A percentile compares a stretch with the other conserved stretches of the same genome.
These are phyloP conservation scores for Entomortierella lignicola DNA, from an alignment of 192 early-diverging fungal genomes.

Conservation along the genomic window DNA sequence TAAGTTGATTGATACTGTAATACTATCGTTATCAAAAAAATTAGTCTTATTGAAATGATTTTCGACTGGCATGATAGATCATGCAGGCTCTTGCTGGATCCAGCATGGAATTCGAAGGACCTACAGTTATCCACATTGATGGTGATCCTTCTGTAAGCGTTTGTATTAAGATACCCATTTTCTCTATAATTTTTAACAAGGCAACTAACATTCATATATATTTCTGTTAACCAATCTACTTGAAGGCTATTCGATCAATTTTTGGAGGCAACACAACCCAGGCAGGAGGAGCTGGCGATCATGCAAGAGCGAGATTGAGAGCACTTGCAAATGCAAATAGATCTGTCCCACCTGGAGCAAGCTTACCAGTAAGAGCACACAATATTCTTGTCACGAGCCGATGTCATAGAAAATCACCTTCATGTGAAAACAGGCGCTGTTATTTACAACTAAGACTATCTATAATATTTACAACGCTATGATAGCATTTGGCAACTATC, in stretches of 20 bases:
- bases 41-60: background rate
- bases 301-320: slow-evolving; percentile 22
- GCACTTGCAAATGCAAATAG: slow-evolving; percentile 5
- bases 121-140: slow-evolving; percentile 20
- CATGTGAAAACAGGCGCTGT: slow-evolving; percentile 33
- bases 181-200: too few species aligned
- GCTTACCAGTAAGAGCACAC: slow-evolving; percentile 26
- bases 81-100: slow-evolving; percentile 46
- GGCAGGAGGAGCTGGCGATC: slow-evolving; percentile 12
- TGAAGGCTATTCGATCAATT: slow-evolving; percentile 21
- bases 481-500: slow-evolving; percentile 42
- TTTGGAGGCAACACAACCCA: slow-evolving; percentile 11
- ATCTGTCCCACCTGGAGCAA: slow-evolving; percentile 27
- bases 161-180: background rate
- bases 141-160: slow-evolving; percentile 33
- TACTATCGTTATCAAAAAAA: too few species aligned
- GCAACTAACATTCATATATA: too few species aligned
- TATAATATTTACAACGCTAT: too few species aligned
- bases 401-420: background rate
- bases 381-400: slow-evolving; percentile 4
- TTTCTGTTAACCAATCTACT: background rate
- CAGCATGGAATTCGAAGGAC: slow-evolving; percentile 22
- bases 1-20: background rate
- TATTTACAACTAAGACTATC: background rate
- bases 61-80: slow-evolving; percentile 11